Base-by-base conservation (phyloP, 225 moss, liverwort and hornwort species). In the Ulota crispa region DNA sequence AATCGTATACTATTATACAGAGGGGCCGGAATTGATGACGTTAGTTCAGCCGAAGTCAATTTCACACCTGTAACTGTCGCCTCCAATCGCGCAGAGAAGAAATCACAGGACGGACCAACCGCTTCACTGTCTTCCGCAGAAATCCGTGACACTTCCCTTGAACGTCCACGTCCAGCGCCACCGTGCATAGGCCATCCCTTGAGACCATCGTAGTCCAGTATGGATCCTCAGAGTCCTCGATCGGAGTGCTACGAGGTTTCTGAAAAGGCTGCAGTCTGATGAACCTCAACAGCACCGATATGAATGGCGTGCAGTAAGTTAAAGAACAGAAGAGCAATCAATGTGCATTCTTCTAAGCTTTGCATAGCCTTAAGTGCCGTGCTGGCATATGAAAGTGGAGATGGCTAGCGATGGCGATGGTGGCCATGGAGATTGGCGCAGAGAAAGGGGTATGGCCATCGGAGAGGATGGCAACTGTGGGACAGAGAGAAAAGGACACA, bases 51-150 rank as follows among this genome's bases (percentile, higher is more conserved):
- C 63, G 14, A 45, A 37, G 9, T 6, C 24, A 32, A 11, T 2
- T 30, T 55, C 65, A 39, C 64, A 87, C 78, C 80, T 87, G 84
- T 23, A 66, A 76, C 72, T 73, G 80, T 61, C 57, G 73, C 56
- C 79, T 82, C 75, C 64, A 70, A 39, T 77, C 79, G 43, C 75
- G 78, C 37, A 62, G 53, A 31, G 66, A 78, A 47, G 74, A 79
- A 66, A 77, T 67, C 71, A 76, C 83, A 19, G 72, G 64, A 77
- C 42, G 61, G 60, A 43, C 77, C 77, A 77, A 77, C 68, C 73
- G 68, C 68, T 84, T 81, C 73, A 68, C 62, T 11, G 63, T 53
- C 53, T 62, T 84, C 83, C n/a, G 52, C 76, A 77, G 73, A 76
- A 72, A 43, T 42, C 53, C 45, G 26, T 59, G 83, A 32, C 76